Conservation (phyloP, 148 eudicot genomes). For the Simmondsia chinensis region DNA sequence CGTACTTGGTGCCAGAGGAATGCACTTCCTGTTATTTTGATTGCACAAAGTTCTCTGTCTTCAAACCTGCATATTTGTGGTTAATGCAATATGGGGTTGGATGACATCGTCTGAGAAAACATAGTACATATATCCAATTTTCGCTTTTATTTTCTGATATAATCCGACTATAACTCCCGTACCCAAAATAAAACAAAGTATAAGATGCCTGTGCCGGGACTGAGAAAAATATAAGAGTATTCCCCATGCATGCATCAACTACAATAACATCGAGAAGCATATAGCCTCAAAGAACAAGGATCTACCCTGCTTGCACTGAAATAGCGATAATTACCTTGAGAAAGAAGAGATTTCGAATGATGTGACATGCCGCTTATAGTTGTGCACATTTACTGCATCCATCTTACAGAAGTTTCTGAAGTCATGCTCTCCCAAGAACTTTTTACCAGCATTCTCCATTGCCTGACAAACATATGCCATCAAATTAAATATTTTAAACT, state of each 20-base stretch:
- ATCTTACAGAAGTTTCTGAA: constrained; percentile 97
- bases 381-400: constrained; percentile 92
- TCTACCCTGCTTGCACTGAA: too few relatives aligned
- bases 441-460: constrained; percentile 78
- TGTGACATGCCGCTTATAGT: constrained; percentile 50
- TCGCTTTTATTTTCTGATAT: too few relatives aligned
- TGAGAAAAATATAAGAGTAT: too few relatives aligned
- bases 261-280: too few relatives aligned
- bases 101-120: too few relatives aligned
- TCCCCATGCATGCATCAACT: too few relatives aligned
- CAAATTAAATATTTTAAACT: background rate
- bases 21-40: constrained; percentile 86
- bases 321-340: constrained; percentile 48
- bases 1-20: constrained; percentile 98
- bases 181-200: too few relatives aligned
- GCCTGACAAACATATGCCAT: constrained; percentile 38
- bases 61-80: constrained; percentile 53
- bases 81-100: too few relatives aligned
- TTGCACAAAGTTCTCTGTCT: constrained; percentile 57
- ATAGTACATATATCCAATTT: too few relatives aligned
- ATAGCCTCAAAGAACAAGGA: too few relatives aligned
- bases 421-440: constrained; percentile 86
- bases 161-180: too few relatives aligned
- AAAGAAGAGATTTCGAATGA: constrained; percentile 49
- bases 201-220: too few relatives aligned